Base-by-base conservation (phyloP, 2,329 filamentous ascomycete species). In the Bipolaris victoriae region DNA sequence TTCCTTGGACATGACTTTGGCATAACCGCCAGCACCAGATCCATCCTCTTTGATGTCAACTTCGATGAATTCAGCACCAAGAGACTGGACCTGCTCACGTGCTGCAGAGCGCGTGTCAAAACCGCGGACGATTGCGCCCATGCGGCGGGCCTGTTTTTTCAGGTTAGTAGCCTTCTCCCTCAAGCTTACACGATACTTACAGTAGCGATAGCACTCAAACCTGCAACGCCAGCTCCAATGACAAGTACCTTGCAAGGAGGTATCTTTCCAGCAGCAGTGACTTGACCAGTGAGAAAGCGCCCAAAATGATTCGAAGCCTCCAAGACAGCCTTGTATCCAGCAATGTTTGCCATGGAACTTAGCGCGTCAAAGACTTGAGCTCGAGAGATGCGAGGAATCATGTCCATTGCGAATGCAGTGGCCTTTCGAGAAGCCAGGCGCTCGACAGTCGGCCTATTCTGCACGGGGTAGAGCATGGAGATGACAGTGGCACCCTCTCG, bases 261-360 rank as follows among this genome's bases (percentile, higher is more conserved):
- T 33, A 97, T 95, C 82, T 95, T 83, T 70, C 92, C 92, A 52
- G 92, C 92, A 49, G 92, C 92, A 4, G 92, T 97, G 15, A 93
- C 90, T 74, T 97, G 92, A 26, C 92, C 92, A 11, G 92, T 96
- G 65, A 96, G 78, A 71, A 96, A 96, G 44, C 92, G 87, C 50
- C 92, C 92, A 76, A 96, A 97, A 62, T 90, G 87, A 76, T 96
- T 96, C 13, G 91, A 93, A 1, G 92, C 92, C 76, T 96, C 92
- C 41, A 96, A 80, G 1, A 96, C 91, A 39, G 92, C 92, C 77
- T 96, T 96, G 79, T 97, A 97, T 0, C 92, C 92, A 20, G 92
- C 91, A 78, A 96, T 96, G 68, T 96, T 96, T 58, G 92, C 92
- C 92, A 96, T 96, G 9, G 90, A 95, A 75, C 91, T 92, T 54